phyloP scores from a whole-genome alignment of 192 early-diverging fungal genomes.

The Oehlia diaphana region DNA sequence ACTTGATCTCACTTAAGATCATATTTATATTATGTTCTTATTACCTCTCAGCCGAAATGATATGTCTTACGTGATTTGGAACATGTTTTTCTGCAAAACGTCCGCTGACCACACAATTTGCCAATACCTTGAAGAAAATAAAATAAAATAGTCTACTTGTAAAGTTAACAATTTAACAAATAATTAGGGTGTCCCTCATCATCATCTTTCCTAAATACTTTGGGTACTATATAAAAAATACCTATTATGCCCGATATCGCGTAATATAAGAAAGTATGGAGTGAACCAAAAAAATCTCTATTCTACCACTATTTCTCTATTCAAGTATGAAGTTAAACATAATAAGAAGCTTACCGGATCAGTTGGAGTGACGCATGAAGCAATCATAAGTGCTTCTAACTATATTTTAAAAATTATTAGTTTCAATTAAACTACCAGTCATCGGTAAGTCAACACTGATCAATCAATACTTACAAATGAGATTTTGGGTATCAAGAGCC shows the following conservation, averaged over 20 bases:
- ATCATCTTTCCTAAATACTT: too few species aligned
- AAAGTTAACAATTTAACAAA: neutral
- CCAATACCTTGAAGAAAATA: slow-evolving; percentile 49
- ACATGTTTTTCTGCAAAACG: slow-evolving; percentile 87
- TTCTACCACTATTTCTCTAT: slow-evolving; percentile 19
- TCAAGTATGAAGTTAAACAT: neutral
- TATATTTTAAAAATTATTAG: slow-evolving; percentile 32
- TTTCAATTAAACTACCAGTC: neutral
- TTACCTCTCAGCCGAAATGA: slow-evolving; percentile 66
- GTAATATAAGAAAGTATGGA: too few species aligned
- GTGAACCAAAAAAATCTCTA: neutral
- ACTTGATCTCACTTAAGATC: neutral
- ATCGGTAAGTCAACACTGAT: neutral
- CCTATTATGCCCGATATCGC: too few species aligned
- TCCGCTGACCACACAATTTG: slow-evolving; percentile 90
- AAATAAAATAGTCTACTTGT: slow-evolving; percentile 44
- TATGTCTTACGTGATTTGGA: slow-evolving; percentile 63
- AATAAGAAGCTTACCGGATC: slow-evolving; percentile 69
- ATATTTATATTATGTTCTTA: too few species aligned
- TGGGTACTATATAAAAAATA: too few species aligned
- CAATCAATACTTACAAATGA: slow-evolving; percentile 46
- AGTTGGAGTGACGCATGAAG: slow-evolving; percentile 85
- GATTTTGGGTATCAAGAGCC: slow-evolving; percentile 48
- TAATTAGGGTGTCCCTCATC: neutral
- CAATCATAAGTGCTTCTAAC: slow-evolving; percentile 73